A percentile compares a stretch with the other conserved stretches of the same genome.
Evolutionary conservation across 371 early-diverging fungal species (phyloP).

Genomic region (Mortierella sp.): DNA sequence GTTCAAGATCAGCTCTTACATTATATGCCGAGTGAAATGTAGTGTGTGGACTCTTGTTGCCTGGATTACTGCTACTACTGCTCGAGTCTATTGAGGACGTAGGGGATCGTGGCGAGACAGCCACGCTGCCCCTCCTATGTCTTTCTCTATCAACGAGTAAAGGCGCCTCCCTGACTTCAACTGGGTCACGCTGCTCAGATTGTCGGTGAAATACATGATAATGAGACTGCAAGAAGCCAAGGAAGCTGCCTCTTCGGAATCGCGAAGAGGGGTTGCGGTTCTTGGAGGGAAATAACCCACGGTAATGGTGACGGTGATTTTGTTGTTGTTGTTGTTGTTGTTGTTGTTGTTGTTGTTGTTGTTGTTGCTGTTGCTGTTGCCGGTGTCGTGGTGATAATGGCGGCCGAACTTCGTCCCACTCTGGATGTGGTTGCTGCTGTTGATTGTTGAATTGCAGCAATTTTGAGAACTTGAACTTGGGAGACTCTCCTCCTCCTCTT

Average conservation of each 20-base stretch:
- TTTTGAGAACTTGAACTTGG: slow-evolving; percentile 28
- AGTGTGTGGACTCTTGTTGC: slow-evolving; percentile 19
- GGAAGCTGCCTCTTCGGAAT: slow-evolving; percentile 40
- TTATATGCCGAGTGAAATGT: slow-evolving; percentile 34
- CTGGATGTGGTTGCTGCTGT: slow-evolving; percentile 9
- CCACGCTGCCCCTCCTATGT: slow-evolving; percentile 2
- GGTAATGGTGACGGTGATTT: slow-evolving; percentile 4
- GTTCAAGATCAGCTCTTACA: slow-evolving; percentile 15
- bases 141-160: background rate
- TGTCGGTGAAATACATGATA: slow-evolving; percentile 48
- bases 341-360: slow-evolving; percentile 19
- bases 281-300: slow-evolving; percentile 19
- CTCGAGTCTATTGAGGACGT: slow-evolving; percentile 13
- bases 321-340: slow-evolving; percentile 9
- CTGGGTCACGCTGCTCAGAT: background rate
- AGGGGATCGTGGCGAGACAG: slow-evolving; percentile 16
- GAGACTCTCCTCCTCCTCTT: slow-evolving; percentile 8
- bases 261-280: slow-evolving; percentile 13
- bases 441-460: slow-evolving; percentile 15
- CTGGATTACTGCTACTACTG: slow-evolving; percentile 11
- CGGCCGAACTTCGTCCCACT: slow-evolving; percentile 2
- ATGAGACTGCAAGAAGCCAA: slow-evolving; percentile 51
- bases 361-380: slow-evolving; percentile 11
- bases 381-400: background rate
- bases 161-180: background rate